Evolutionary conservation across 192 early-diverging fungal species (phyloP).

Genomic region (Cetraspora pellucida): DNA sequence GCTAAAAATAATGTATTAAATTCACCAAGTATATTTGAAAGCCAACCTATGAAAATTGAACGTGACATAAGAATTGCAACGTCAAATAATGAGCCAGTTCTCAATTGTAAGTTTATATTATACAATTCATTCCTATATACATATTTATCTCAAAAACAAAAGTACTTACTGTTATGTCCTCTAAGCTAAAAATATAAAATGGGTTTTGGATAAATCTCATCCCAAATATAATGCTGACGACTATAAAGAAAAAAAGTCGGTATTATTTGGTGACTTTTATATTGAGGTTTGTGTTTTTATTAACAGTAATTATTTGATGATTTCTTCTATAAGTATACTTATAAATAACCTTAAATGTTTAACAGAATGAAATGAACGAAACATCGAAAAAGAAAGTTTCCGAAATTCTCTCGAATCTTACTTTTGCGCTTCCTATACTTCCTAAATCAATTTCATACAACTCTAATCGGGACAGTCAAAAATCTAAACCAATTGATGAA

Average conservation of each 20-base stretch:
- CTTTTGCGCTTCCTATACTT: background rate
- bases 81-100: background rate
- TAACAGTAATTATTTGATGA: background rate
- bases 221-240: background rate
- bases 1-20: background rate
- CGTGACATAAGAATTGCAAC: background rate
- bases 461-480: too few species aligned
- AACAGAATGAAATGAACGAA: background rate
- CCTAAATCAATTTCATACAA: background rate
- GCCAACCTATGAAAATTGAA: background rate
- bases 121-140: background rate
- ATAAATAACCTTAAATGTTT: background rate
- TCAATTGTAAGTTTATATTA: too few species aligned
- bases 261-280: conserved; percentile 3
- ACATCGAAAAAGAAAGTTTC: background rate
- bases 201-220: background rate
- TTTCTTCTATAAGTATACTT: background rate
- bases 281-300: background rate
- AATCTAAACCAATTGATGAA: too few species aligned
- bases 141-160: background rate
- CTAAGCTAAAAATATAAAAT: background rate
- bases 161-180: background rate
- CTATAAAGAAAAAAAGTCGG: background rate
- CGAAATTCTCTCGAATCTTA: background rate
- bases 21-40: background rate